These are phyloP conservation scores for Penicillium psychrofluorescens DNA, from an alignment of 495 filamentous ascomycete genomes.

Conservation along the genomic window DNA sequence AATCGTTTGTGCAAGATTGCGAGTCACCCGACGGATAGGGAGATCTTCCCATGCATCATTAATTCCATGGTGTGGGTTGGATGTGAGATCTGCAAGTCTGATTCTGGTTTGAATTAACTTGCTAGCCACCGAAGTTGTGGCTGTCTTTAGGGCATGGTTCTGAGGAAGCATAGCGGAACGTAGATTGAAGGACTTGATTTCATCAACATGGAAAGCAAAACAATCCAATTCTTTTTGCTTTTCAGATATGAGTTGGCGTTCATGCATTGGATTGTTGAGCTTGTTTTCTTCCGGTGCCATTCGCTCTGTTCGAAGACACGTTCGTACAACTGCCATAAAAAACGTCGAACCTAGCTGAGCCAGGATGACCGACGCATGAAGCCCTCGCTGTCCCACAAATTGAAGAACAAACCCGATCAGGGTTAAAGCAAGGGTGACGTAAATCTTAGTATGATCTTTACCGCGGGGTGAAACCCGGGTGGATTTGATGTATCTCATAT, in stretches of 20 bases:
- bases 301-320: constrained; percentile 36
- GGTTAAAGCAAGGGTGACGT: constrained; percentile 19
- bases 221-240: constrained; percentile 39
- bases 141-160: constrained; percentile 3
- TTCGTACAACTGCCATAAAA: constrained; percentile 39
- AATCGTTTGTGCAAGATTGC: constrained; percentile 19
- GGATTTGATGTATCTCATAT: constrained; percentile 29
- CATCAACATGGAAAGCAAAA: constrained; percentile 31
- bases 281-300: constrained; percentile 24
- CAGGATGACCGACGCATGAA: constrained; percentile 42
- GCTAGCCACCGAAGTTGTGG: neutral
- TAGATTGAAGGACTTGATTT: constrained; percentile 19
- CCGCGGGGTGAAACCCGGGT: constrained; percentile 10
- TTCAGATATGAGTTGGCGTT: constrained; percentile 15
- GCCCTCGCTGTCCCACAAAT: constrained; percentile 42
- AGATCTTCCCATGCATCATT: constrained; percentile 25
- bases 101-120: constrained; percentile 20
- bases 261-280: constrained; percentile 21
- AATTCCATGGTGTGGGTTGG: neutral
- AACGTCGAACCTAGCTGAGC: constrained; percentile 38
- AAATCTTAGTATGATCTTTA: constrained; percentile 3
- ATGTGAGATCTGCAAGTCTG: constrained; percentile 22
- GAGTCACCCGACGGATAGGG: constrained; percentile 21
- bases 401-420: constrained; percentile 43
- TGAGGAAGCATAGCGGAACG: neutral